Evolutionary conservation across 1,139 yeast genomes (phyloP).

Genomic region (Candida tetrigidarum): DNA sequence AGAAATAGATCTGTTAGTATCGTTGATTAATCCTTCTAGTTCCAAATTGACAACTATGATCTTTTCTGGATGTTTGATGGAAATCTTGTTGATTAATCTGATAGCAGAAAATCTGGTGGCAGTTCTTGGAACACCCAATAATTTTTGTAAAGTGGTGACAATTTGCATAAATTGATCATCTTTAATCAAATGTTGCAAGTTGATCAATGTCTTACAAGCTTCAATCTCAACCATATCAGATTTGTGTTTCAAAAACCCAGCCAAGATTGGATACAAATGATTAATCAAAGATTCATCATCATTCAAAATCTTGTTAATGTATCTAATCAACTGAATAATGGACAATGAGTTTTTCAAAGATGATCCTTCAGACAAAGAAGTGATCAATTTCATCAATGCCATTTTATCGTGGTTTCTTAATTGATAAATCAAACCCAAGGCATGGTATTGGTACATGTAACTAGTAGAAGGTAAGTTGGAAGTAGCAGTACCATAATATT

Average conservation of each 20-base stretch:
- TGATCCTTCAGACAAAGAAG: constrained; percentile 68
- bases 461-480: constrained; percentile 66
- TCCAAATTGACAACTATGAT: constrained; percentile 74
- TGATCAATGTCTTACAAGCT: constrained; percentile 84
- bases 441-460: constrained; percentile 92
- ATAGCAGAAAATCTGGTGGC: constrained; percentile 93
- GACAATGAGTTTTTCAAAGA: constrained; percentile 77
- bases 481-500: constrained; percentile 54
- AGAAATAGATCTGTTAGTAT: constrained; percentile 89
- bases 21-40: constrained; percentile 85
- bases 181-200: constrained; percentile 58
- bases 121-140: constrained; percentile 87
- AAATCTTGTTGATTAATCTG: constrained; percentile 83
- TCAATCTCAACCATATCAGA: constrained; percentile 92
- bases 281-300: constrained; percentile 60
- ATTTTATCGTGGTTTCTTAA: constrained; percentile 90
- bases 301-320: constrained; percentile 68
- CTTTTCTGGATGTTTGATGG: constrained; percentile 80
- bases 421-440: constrained; percentile 86
- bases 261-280: constrained; percentile 66
- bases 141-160: constrained; percentile 70
- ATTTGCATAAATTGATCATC: constrained; percentile 69
- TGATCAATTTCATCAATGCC: constrained; percentile 91
- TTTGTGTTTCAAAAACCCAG: constrained; percentile 77
- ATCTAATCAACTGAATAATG: constrained; percentile 82